Evolutionary conservation across 768 basidiomycete genomes (phyloP).

Genomic region (Chalciporus chontae): DNA sequence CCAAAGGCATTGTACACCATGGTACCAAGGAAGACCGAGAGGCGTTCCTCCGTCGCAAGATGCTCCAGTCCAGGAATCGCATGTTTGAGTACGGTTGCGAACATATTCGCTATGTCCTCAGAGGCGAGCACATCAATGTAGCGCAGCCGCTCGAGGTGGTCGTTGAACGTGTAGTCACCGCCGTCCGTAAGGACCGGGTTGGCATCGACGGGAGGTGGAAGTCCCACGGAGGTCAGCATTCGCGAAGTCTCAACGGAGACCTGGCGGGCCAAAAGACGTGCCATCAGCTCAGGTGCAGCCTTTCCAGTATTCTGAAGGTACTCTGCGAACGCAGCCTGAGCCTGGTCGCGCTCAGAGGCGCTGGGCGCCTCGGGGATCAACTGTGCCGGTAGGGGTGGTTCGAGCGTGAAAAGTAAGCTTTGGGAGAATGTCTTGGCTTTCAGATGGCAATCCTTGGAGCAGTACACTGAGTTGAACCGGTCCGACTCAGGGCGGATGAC

Average conservation of each 20-base stretch:
- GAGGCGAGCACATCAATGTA: slow-evolving; percentile 54
- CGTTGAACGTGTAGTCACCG: slow-evolving; percentile 60
- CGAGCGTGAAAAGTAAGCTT: slow-evolving; percentile 66
- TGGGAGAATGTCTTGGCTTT: slow-evolving; percentile 58
- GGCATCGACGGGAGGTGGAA: slow-evolving; percentile 6
- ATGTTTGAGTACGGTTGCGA: slow-evolving; percentile 52
- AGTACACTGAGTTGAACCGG: slow-evolving; percentile 60
- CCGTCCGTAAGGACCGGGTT: slow-evolving; percentile 36
- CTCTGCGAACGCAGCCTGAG: slow-evolving; percentile 57
- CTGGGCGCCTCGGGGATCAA: slow-evolving; percentile 33
- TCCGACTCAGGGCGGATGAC: slow-evolving; percentile 47
- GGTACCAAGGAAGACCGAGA: slow-evolving; percentile 60
- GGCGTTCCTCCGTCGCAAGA: slow-evolving; percentile 61
- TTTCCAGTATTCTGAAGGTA: slow-evolving; percentile 49
- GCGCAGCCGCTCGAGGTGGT: slow-evolving; percentile 75
- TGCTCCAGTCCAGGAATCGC: slow-evolving; percentile 72
- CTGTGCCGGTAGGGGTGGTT: slow-evolving; percentile 52
- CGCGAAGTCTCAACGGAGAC: slow-evolving; percentile 63
- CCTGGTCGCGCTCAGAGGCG: slow-evolving; percentile 43
- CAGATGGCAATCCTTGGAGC: slow-evolving; percentile 64
- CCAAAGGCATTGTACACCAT: slow-evolving; percentile 79
- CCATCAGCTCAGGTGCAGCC: slow-evolving; percentile 54
- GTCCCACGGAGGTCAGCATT: slow-evolving; percentile 34
- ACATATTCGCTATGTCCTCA: slow-evolving; percentile 46
- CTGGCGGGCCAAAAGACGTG: slow-evolving; percentile 71